A percentile compares a stretch with the other conserved stretches of the same genome.
Evolutionary conservation across 495 filamentous ascomycete species (phyloP).

Genomic region (Endocarpon pusillum): DNA sequence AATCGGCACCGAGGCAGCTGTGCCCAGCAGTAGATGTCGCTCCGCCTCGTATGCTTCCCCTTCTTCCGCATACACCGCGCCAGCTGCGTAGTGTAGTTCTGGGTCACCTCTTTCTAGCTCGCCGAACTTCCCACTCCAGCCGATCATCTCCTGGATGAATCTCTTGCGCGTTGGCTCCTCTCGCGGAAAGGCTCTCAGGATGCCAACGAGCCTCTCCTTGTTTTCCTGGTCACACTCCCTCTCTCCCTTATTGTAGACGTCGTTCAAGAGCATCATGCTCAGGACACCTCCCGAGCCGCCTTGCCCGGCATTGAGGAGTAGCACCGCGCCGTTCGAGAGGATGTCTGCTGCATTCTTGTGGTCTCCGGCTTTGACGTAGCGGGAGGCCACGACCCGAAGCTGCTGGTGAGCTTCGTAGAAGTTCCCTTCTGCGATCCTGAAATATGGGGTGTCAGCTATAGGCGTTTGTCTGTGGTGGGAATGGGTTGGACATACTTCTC

Average conservation of each 20-base stretch:
- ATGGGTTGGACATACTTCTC: conserved; percentile 34
- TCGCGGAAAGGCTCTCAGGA: conserved; percentile 63
- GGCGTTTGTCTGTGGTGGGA: neutral
- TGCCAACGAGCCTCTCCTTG: conserved; percentile 42
- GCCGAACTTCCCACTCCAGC: conserved; percentile 72
- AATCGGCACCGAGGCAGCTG: conserved; percentile 67
- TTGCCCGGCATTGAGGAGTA: conserved; percentile 65
- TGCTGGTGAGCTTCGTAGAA: conserved; percentile 98
- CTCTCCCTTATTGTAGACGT: conserved; percentile 73
- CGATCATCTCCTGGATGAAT: conserved; percentile 75
- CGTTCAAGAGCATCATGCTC: conserved; percentile 63
- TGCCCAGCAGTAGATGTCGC: conserved; percentile 75
- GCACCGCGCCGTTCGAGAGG: conserved; percentile 64
- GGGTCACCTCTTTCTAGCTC: conserved; percentile 86
- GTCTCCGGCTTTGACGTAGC: conserved; percentile 74
- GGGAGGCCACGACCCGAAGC: conserved; percentile 78
- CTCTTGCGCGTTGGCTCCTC: conserved; percentile 82
- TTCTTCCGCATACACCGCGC: conserved; percentile 76
- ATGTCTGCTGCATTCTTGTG: conserved; percentile 74
- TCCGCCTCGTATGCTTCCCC: conserved; percentile 86
- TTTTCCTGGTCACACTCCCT: conserved; percentile 48
- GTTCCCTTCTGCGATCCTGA: conserved; percentile 76
- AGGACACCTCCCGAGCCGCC: conserved; percentile 80
- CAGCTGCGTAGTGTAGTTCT: conserved; percentile 86
- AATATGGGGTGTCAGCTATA: conserved; percentile 2